A percentile compares a stretch with the other conserved stretches of the same genome.
phyloP scores from a whole-genome alignment of 2,329 filamentous ascomycete genomes.

The Ophiostoma sp. region DNA sequence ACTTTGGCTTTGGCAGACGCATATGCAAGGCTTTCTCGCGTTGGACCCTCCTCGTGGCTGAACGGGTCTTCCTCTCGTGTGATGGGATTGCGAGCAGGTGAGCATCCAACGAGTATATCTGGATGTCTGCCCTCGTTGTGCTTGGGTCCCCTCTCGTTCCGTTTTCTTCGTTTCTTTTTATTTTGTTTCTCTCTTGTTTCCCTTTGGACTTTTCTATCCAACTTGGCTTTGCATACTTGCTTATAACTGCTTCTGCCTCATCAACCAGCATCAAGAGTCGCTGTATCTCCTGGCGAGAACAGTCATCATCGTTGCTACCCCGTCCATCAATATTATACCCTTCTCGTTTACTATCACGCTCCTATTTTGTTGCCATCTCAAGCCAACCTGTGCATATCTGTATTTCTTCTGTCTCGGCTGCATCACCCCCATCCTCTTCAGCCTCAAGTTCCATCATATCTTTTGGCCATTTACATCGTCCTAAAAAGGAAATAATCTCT shows the following conservation, averaged over 20 bases:
- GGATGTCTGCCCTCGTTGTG: slow-evolving; percentile 20
- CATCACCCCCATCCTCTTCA: background rate
- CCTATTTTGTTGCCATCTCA: background rate
- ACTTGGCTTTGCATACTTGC: background rate
- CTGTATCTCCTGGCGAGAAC: slow-evolving; percentile 7
- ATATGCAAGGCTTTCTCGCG: slow-evolving; percentile 20
- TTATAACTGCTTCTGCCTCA: background rate
- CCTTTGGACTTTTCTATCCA: background rate
- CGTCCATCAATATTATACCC: background rate
- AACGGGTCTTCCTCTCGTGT: slow-evolving; percentile 14
- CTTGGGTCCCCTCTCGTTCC: background rate
- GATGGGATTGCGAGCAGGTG: slow-evolving; percentile 19
- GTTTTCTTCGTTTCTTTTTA: slow-evolving; percentile 7
- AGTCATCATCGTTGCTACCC: background rate
- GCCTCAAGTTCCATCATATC: background rate
- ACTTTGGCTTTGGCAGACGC: background rate
- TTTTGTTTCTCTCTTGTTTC: background rate
- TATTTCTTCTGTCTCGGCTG: background rate
- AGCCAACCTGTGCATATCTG: background rate
- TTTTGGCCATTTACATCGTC: background rate
- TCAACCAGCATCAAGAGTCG: background rate
- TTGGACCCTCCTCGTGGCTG: slow-evolving; percentile 13
- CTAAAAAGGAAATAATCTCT: background rate
- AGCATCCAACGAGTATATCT: slow-evolving; percentile 26
- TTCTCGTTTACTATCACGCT: background rate